These are phyloP conservation scores for Beauveria sp. DNA, from an alignment of 2,329 filamentous ascomycete species.

Conservation along the genomic window DNA sequence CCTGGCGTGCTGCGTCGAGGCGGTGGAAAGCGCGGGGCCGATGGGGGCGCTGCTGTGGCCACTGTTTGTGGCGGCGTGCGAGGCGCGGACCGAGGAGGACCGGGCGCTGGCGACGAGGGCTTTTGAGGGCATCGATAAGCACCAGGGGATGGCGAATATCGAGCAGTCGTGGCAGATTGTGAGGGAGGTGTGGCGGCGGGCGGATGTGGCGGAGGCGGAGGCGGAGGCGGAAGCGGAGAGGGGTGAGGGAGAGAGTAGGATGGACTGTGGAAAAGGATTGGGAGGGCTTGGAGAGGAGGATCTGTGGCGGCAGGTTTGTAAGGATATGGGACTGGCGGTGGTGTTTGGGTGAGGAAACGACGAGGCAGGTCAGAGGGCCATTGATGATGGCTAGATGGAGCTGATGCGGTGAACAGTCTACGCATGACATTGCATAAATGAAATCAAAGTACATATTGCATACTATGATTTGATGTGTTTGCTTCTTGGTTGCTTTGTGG, in stretches of 20 bases:
- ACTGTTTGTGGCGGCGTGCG: constrained; percentile 55
- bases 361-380: not conserved
- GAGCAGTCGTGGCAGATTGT: constrained; percentile 53
- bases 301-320: constrained; percentile 49
- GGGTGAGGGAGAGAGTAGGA: constrained; percentile 11
- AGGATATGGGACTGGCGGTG: constrained; percentile 50
- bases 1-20: constrained; percentile 46
- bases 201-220: constrained; percentile 27
- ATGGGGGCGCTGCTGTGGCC: constrained; percentile 60
- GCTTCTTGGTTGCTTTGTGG: no score
- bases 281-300: constrained; percentile 22
- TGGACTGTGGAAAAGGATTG: not conserved
- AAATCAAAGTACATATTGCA: not conserved
- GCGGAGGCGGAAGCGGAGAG: constrained; percentile 12
- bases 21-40: constrained; percentile 47
- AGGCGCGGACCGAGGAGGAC: constrained; percentile 44
- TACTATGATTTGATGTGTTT: no score
- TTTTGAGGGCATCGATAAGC: constrained; percentile 44
- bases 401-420: not conserved
- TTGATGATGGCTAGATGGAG: not conserved
- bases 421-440: not conserved
- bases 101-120: constrained; percentile 41
- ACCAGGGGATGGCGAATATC: constrained; percentile 61
- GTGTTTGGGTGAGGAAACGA: constrained; percentile 45
- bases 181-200: constrained; percentile 52